Percentiles rank a stretch among this genome's conserved stretches.
phyloP scores from a whole-genome alignment of 2,329 filamentous ascomycete genomes.

The Aspergillus brasiliensis region DNA sequence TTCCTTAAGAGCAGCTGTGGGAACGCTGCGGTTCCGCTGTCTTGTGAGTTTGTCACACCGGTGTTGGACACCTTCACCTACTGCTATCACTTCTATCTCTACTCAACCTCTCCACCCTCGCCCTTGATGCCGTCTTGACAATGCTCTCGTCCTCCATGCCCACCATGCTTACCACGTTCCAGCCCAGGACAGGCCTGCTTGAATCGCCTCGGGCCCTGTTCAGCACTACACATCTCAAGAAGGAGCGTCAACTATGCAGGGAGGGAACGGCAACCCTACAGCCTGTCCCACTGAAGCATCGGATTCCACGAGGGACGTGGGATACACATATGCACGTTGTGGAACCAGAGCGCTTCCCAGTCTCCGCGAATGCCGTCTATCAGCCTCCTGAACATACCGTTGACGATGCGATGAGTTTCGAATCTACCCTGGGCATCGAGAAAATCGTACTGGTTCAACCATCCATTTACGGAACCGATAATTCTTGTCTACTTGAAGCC shows the following conservation, averaged over 20 bases:
- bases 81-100: neutral
- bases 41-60: constrained; percentile 13
- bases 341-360: constrained; percentile 54
- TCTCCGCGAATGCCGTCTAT: constrained; percentile 55
- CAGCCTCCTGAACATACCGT: constrained; percentile 54
- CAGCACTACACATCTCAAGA: neutral
- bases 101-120: neutral
- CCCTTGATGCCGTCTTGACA: neutral
- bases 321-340: constrained; percentile 67
- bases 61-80: neutral
- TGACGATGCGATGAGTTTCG: constrained; percentile 55
- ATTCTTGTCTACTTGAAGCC: constrained; percentile 60
- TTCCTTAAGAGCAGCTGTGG: constrained; percentile 13
- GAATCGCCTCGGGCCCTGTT: constrained; percentile 7
- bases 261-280: neutral
- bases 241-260: neutral
- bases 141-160: constrained; percentile 6
- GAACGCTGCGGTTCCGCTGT: neutral
- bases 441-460: constrained; percentile 64
- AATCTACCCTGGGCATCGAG: constrained; percentile 53
- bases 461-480: constrained; percentile 64
- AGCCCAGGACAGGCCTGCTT: constrained; percentile 23
- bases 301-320: constrained; percentile 50
- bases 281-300: constrained; percentile 21
- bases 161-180: constrained; percentile 29